phyloP scores from a whole-genome alignment of 1,284 basidiomycete species.

The Prillingera fragicola region DNA sequence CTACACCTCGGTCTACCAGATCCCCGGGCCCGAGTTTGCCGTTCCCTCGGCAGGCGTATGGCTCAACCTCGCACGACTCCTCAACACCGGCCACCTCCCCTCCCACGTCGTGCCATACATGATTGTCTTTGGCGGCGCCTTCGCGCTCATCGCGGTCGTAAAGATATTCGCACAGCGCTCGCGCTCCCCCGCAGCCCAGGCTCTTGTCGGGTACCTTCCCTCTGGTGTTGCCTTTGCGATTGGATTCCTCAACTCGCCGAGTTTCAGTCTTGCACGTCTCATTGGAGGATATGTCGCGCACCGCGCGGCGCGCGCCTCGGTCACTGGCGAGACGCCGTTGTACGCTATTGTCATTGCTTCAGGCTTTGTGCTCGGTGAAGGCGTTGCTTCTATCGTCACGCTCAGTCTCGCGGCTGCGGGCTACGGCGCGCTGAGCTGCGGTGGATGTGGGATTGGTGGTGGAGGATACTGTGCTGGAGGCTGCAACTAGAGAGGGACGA shows the following conservation, averaged over 20 bases:
- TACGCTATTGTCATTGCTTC: conserved; percentile 78
- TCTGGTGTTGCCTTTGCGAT: conserved; percentile 79
- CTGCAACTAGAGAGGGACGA: conserved; percentile 13
- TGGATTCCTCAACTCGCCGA: conserved; percentile 86
- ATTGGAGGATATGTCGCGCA: conserved; percentile 80
- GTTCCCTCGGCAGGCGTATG: conserved; percentile 81
- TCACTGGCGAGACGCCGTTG: conserved; percentile 56
- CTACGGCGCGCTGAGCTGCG: conserved; percentile 70
- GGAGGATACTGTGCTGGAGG: conserved; percentile 50
- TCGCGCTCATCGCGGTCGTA: conserved; percentile 60
- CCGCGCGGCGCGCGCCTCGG: conserved; percentile 53
- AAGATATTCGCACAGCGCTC: conserved; percentile 64
- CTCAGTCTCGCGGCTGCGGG: conserved; percentile 70
- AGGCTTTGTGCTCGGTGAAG: conserved; percentile 90
- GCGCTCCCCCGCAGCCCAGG: conserved; percentile 8
- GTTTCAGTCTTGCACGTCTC: conserved; percentile 85
- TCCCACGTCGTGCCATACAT: conserved; percentile 73
- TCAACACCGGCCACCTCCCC: conserved; percentile 75
- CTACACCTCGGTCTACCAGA: conserved; percentile 75
- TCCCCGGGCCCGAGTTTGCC: conserved; percentile 77
- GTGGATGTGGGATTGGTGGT: conserved; percentile 64
- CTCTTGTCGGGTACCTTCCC: conserved; percentile 62
- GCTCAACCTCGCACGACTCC: conserved; percentile 79
- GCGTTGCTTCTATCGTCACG: conserved; percentile 76
- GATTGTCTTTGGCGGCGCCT: conserved; percentile 66